A percentile compares a stretch with the other conserved stretches of the same genome.
These are phyloP conservation scores for Emmonsia crescens DNA, from an alignment of 2,329 filamentous ascomycete genomes.

Conservation along the genomic window DNA sequence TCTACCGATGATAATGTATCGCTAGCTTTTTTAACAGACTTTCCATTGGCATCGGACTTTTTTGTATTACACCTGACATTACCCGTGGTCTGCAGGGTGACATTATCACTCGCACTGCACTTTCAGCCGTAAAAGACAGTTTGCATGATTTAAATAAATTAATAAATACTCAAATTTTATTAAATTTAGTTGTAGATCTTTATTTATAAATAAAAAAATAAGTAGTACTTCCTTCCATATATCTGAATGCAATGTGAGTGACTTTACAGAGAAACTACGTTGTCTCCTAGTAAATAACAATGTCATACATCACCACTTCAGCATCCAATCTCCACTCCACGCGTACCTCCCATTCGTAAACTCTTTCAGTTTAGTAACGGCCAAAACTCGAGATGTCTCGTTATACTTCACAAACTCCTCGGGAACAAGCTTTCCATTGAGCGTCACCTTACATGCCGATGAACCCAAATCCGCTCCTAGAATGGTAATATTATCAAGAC, in stretches of 20 bases:
- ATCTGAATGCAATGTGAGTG: neutral
- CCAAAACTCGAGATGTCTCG: slow-evolving; percentile 37
- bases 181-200: too few species aligned
- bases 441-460: slow-evolving; percentile 33
- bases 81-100: neutral
- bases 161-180: neutral
- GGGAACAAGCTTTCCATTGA: slow-evolving; percentile 41
- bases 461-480: slow-evolving; percentile 41
- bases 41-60: neutral
- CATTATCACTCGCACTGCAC: neutral
- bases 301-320: slow-evolving; percentile 38
- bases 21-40: neutral
- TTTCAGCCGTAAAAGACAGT: neutral
- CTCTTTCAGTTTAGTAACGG: slow-evolving; percentile 40
- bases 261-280: neutral
- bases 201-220: too few species aligned
- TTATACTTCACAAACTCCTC: slow-evolving; percentile 40
- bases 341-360: slow-evolving; percentile 41
- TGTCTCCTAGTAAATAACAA: neutral
- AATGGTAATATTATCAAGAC: slow-evolving; percentile 52
- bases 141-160: too few species aligned
- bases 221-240: too few species aligned
- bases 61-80: neutral
- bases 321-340: slow-evolving; percentile 48
- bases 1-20: neutral